Conservation (phyloP, 2,329 filamentous ascomycete species). For the Fusarium chuoi region DNA sequence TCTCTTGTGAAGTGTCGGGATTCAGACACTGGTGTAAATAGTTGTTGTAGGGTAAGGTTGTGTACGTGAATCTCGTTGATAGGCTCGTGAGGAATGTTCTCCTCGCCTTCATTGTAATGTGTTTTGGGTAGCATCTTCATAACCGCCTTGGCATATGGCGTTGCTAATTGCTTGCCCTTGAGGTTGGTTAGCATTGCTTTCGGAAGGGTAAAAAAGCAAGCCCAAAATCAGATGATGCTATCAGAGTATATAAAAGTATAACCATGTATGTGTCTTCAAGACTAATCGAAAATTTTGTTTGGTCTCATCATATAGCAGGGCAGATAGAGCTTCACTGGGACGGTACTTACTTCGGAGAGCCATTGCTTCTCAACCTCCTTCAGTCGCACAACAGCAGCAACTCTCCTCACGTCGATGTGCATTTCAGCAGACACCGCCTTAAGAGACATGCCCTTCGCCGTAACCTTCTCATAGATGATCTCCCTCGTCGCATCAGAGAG, state of each 20-base stretch:
- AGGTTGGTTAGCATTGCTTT: conserved; percentile 37
- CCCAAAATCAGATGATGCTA: conserved; percentile 14
- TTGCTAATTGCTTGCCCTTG: conserved; percentile 80
- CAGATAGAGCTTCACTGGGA: neutral
- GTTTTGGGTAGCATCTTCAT: conserved; percentile 82
- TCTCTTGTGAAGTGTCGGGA: conserved; percentile 71
- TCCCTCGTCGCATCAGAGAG: conserved; percentile 79
- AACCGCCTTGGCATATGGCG: conserved; percentile 80
- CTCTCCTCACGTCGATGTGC: conserved; percentile 82
- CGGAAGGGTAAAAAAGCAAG: neutral
- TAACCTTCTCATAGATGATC: conserved; percentile 77
- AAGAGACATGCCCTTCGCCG: conserved; percentile 72
- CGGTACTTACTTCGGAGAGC: conserved; percentile 74
- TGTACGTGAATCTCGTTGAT: conserved; percentile 75
- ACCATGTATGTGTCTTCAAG: conserved; percentile 96
- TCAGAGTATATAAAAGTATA: conserved; percentile 63
- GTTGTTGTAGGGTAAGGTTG: conserved; percentile 68
- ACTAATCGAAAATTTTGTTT: conserved; percentile 97
- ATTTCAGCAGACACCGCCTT: conserved; percentile 81
- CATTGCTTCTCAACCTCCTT: conserved; percentile 87
- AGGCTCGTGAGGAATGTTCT: conserved; percentile 62
- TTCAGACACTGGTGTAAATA: conserved; percentile 73
- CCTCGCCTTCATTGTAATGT: conserved; percentile 63
- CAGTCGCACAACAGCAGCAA: conserved; percentile 85
- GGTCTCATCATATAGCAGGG: conserved; percentile 62